A percentile compares a stretch with the other conserved stretches of the same genome.
These are phyloP conservation scores for Pythium volutum DNA, from an alignment of 352 stramenopile species.

Conservation along the genomic window DNA sequence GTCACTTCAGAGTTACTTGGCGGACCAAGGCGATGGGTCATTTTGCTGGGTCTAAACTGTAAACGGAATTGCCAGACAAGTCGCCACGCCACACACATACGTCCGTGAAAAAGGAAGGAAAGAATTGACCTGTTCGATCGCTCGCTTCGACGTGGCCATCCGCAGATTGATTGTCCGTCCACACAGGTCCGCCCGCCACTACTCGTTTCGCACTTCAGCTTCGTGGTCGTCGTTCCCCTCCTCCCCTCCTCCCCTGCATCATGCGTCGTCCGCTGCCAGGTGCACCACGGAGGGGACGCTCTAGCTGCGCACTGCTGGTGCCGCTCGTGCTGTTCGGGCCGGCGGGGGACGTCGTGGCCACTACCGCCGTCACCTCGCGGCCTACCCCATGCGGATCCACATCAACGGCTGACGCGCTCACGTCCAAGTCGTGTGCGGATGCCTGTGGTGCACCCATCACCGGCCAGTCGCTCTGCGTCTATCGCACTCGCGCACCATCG, in stretches of 20 bases:
- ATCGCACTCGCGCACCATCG: constrained; percentile 6
- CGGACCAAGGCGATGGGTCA: too few relatives aligned
- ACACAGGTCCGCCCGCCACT: neutral
- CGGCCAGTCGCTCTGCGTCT: constrained; percentile 10
- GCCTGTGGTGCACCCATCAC: neutral
- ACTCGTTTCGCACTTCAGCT: neutral
- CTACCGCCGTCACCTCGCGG: neutral
- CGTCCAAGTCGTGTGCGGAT: constrained; percentile 2
- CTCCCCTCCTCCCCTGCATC: neutral
- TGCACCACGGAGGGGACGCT: neutral
- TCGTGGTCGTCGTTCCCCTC: neutral
- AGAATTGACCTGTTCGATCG: neutral
- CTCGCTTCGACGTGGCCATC: neutral
- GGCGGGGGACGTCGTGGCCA: neutral
- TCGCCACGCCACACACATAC: neutral
- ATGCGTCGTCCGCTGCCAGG: constrained; percentile 6
- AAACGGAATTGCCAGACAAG: neutral
- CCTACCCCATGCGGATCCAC: neutral
- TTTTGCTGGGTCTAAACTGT: too few relatives aligned
- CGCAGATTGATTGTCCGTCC: neutral
- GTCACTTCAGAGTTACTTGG: constrained; percentile 16
- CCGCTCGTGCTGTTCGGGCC: neutral
- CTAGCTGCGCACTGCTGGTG: neutral
- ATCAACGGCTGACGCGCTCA: neutral
- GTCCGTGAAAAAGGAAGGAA: neutral